These are phyloP conservation scores for Aspergillus piperis DNA, from an alignment of 2,329 filamentous ascomycete species.

Conservation along the genomic window DNA sequence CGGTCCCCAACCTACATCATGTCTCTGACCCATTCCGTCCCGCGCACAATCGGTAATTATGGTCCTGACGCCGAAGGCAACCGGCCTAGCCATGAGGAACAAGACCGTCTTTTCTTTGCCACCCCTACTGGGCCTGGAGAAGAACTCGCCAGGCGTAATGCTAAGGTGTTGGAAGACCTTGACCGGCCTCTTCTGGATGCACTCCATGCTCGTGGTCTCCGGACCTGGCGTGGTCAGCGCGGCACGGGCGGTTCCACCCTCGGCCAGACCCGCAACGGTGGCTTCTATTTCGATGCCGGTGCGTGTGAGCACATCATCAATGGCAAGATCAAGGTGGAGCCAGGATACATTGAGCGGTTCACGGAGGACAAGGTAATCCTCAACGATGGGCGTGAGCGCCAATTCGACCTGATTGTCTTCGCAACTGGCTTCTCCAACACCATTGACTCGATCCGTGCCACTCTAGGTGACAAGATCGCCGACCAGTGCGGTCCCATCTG, in stretches of 20 bases:
- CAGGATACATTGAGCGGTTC: conserved; percentile 10
- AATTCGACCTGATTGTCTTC: conserved; percentile 36
- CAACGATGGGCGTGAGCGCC: conserved; percentile 32
- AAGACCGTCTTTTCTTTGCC: conserved; percentile 9
- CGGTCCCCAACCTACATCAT: conserved; percentile 37
- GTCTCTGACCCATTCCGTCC: conserved; percentile 28
- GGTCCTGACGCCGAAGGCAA: conserved; percentile 8
- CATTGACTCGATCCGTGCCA: conserved; percentile 27
- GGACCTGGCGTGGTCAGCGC: conserved; percentile 39
- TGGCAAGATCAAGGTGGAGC: conserved; percentile 32
- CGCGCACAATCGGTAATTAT: conserved; percentile 30
- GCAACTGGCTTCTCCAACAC: conserved; percentile 32
- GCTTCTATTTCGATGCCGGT: conserved; percentile 35
- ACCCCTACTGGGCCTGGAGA: conserved; percentile 13
- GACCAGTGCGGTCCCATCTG: conserved; percentile 26
- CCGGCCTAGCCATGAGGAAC: conserved; percentile 1
- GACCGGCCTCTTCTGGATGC: conserved; percentile 27
- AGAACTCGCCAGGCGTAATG: conserved; percentile 22
- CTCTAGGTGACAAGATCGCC: conserved; percentile 28
- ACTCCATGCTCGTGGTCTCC: conserved; percentile 29
- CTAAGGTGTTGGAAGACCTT: conserved; percentile 24
- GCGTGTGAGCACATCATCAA: conserved; percentile 32
- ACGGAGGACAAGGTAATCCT: conserved; percentile 34
- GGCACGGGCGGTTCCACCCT: conserved; percentile 34
- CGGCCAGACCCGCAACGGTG: conserved; percentile 34